phyloP scores from a whole-genome alignment of 1,284 basidiomycete species.

The Volvariella volvacea region DNA sequence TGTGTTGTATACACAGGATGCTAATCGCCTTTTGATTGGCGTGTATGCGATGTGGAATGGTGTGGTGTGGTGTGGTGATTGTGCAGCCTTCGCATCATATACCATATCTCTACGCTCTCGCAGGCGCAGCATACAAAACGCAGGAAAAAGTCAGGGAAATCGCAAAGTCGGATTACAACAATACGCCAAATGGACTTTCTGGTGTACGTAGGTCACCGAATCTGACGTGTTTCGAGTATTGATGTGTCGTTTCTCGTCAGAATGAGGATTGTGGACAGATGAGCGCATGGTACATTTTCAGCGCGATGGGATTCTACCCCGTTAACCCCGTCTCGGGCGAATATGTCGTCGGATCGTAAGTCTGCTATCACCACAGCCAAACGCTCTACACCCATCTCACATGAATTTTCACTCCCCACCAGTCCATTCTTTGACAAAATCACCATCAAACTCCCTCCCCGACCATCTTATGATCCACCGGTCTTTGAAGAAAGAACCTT shows the following conservation, averaged over 20 bases:
- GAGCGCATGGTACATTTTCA: conserved; percentile 84
- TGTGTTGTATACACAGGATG: background rate
- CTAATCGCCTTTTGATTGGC: background rate
- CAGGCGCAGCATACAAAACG: conserved; percentile 61
- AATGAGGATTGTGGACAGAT: conserved; percentile 90
- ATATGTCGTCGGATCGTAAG: conserved; percentile 68
- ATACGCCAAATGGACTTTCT: conserved; percentile 58
- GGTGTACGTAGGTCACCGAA: conserved; percentile 42
- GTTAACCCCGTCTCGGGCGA: conserved; percentile 72
- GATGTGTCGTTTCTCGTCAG: conserved; percentile 23
- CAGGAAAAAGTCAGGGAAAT: conserved; percentile 69
- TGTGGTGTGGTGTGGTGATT: background rate
- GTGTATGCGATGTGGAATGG: background rate
- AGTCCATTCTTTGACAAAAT: conserved; percentile 65
- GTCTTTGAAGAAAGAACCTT: conserved; percentile 23
- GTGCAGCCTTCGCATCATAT: conserved; percentile 73
- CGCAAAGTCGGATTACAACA: conserved; percentile 58
- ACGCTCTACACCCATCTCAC: background rate
- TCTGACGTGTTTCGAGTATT: background rate
- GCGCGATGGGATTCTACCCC: conserved; percentile 81
- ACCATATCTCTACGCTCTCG: conserved; percentile 74
- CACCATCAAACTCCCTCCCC: conserved; percentile 45
- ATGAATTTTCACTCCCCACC: background rate
- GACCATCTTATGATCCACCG: conserved; percentile 1
- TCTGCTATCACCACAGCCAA: conserved; percentile 14